These are phyloP conservation scores for Tricholoma saponaceum DNA, from an alignment of 768 basidiomycete genomes.

Conservation along the genomic window DNA sequence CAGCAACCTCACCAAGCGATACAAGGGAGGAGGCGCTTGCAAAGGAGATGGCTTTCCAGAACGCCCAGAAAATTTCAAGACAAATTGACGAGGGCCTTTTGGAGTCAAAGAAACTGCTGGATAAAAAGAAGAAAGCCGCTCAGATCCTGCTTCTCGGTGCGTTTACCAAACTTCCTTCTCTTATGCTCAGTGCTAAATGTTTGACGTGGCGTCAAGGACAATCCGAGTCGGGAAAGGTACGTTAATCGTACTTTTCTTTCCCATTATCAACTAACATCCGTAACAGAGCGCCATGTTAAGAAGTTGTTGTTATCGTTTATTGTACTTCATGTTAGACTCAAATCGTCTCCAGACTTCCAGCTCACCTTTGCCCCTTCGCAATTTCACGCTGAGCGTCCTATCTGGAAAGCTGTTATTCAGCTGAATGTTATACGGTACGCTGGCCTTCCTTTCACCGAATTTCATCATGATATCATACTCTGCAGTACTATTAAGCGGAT, in stretches of 20 bases:
- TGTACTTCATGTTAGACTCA: neutral
- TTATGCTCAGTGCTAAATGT: neutral
- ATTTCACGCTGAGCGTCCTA: slow-evolving; percentile 51
- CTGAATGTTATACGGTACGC: slow-evolving; percentile 63
- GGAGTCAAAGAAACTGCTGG: slow-evolving; percentile 41
- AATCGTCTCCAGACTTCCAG: slow-evolving; percentile 52
- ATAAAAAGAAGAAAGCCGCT: slow-evolving; percentile 46
- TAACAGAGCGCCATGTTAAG: slow-evolving; percentile 45
- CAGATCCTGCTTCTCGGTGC: slow-evolving; percentile 55
- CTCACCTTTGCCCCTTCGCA: slow-evolving; percentile 58
- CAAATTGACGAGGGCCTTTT: slow-evolving; percentile 46
- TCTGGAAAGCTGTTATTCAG: slow-evolving; percentile 65
- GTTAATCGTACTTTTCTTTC: slow-evolving; percentile 4
- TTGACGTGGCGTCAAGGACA: slow-evolving; percentile 35
- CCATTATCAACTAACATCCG: neutral
- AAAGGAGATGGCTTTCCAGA: slow-evolving; percentile 32
- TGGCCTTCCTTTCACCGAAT: neutral
- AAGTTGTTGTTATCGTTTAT: slow-evolving; percentile 23
- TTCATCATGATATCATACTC: neutral
- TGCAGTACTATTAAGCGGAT: slow-evolving; percentile 55
- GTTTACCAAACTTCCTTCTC: slow-evolving; percentile 1
- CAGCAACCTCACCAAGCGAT: neutral
- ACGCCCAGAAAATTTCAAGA: slow-evolving; percentile 39
- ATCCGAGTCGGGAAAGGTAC: slow-evolving; percentile 55
- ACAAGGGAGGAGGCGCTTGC: slow-evolving; percentile 18